A percentile compares a stretch with the other conserved stretches of the same genome.
Conservation (phyloP, 2,329 filamentous ascomycete genomes). For the Fusarium buharicum region DNA sequence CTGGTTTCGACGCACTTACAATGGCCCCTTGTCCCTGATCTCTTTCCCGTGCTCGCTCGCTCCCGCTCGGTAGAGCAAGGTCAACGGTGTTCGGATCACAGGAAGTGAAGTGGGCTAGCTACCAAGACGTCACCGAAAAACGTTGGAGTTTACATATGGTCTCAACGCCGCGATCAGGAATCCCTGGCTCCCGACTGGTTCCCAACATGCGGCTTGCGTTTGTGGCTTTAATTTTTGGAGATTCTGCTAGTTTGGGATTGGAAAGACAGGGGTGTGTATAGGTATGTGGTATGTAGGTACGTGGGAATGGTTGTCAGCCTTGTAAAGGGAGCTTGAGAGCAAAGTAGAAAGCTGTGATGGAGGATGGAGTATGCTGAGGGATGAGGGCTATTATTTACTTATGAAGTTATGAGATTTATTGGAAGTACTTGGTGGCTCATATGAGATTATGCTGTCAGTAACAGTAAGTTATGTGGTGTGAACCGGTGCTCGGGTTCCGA, state of each 20-base stretch:
- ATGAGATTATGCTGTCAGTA: neutral
- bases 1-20: neutral
- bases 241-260: conserved; percentile 8
- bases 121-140: conserved; percentile 25
- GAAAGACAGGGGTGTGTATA: conserved; percentile 13
- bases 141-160: conserved; percentile 23
- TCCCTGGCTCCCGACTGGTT: conserved; percentile 34
- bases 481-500: too few relatives aligned
- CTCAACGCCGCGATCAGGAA: conserved; percentile 28
- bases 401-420: too few relatives aligned
- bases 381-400: neutral
- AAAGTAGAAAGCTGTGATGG: conserved; percentile 6
- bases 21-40: conserved; percentile 1
- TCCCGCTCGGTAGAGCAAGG: conserved; percentile 30
- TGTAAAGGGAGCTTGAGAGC: neutral
- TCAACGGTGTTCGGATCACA: conserved; percentile 18
- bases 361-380: neutral
- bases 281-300: too few relatives aligned
- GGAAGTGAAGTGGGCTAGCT: conserved; percentile 5
- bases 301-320: conserved; percentile 22
- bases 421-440: neutral
- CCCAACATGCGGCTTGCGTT: conserved; percentile 39
- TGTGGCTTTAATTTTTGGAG: conserved; percentile 35
- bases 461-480: too few relatives aligned
- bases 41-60: conserved; percentile 7